Evolutionary conservation across 257 asterid species (phyloP), one percentile per base, ranked within the genome.

Genomic region (Parsonsia alboflavescens): DNA sequence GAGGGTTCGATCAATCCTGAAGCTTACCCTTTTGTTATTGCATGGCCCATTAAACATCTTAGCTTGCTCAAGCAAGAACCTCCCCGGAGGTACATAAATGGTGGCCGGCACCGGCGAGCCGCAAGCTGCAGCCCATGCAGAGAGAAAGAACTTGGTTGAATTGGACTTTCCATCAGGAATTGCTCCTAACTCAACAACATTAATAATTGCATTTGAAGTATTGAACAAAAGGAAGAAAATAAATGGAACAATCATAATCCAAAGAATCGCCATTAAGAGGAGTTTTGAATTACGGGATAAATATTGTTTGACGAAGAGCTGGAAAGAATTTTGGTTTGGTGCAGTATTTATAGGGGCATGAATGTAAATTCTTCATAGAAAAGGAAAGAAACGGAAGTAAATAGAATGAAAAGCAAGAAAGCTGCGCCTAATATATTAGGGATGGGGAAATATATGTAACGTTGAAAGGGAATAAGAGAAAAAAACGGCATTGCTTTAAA

Each of bases 51-150:
- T 63, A 28, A 63, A 63, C 6, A 2, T 4, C 30, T 1, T 33
- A 33, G 41, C 69, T 63, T 63, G 76, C 49, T 77, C 41, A 54
- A 83, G 57, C 76, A 80, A 71, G 88, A 80, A 85, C 77, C 77
- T 72, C 16, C 94, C 94, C 19, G 42, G 75, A 33, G 94, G 94
- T 4, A 84, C 83, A 4, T 73, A 78, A 44, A 89, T 80, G n/a
- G 84, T 89, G 80, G 84, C 74, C 2, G 92, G 86, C 2, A 45
- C 49, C 16, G 58, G 7, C 1, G 88, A 82, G 50, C 73, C 81
- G 77, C 94, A 89, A 30, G 88, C 89, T 19, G 77, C 77, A 54
- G 80, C 73, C 93, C 78, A 12, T 44, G 72, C 72, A 85, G 59
- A 13, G 30, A 39, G 61, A 77, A 89, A 11, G 72, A 75, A 42